These are phyloP conservation scores for Glycine tomentella DNA, from an alignment of 306 rosid species.

Conservation along the genomic window DNA sequence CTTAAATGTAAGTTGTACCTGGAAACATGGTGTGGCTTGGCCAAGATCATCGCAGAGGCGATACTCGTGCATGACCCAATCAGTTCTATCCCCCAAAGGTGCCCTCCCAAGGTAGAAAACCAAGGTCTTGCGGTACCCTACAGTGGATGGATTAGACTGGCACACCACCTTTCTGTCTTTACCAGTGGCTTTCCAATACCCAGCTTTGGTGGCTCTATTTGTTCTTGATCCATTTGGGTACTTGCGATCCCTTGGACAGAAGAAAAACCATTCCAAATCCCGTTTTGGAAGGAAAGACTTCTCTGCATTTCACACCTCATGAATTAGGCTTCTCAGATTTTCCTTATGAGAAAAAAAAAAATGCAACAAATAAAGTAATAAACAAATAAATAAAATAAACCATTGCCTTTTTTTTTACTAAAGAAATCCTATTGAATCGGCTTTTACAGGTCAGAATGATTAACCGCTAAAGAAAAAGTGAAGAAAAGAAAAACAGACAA, in stretches of 20 bases:
- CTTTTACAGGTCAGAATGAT: slow-evolving; percentile 41
- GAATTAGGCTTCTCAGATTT: slow-evolving; percentile 41
- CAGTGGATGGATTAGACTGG: slow-evolving; percentile 52
- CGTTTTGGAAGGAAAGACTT: slow-evolving; percentile 80
- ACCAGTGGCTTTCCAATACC: slow-evolving; percentile 99
- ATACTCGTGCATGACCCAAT: slow-evolving; percentile 97
- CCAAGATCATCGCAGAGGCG: slow-evolving; percentile 64
- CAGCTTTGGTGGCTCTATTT: slow-evolving; percentile 90
- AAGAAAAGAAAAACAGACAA: slow-evolving; percentile 33
- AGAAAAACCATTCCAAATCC: slow-evolving; percentile 97
- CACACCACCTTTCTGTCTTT: slow-evolving; percentile 80
- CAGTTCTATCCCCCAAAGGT: slow-evolving; percentile 83
- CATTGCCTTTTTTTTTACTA: slow-evolving; percentile 36
- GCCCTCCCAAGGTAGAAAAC: slow-evolving; percentile 94
- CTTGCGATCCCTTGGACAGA: slow-evolving; percentile 88
- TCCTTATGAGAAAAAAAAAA: slow-evolving; percentile 22
- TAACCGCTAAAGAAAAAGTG: slow-evolving; percentile 42
- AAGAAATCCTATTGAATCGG: slow-evolving; percentile 36
- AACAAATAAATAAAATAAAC: not conserved
- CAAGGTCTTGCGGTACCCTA: slow-evolving; percentile 80
- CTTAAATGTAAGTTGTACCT: slow-evolving; percentile 52
- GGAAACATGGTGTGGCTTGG: slow-evolving; percentile 61
- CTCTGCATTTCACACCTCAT: slow-evolving; percentile 56
- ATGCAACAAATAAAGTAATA: too few species aligned
- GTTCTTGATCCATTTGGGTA: slow-evolving; percentile 91